phyloP scores from a whole-genome alignment of 108 stramenopile genomes.

The Conticribra guillardii region DNA sequence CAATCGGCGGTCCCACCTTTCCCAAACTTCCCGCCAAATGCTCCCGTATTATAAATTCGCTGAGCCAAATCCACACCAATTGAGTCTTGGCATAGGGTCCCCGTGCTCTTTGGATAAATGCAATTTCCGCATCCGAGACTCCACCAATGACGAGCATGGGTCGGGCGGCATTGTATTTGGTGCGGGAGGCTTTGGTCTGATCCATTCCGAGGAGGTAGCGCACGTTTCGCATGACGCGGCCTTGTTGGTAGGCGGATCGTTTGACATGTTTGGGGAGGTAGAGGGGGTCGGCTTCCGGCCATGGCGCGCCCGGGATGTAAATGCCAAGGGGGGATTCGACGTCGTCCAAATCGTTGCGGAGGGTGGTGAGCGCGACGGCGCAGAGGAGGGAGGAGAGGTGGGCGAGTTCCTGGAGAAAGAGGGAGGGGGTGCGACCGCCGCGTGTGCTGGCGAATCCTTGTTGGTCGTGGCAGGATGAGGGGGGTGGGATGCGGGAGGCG shows the following conservation, averaged over 20 bases:
- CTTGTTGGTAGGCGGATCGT: slow-evolving; percentile 14
- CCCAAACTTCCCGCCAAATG: slow-evolving; percentile 72
- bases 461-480: slow-evolving; percentile 10
- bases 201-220: slow-evolving; percentile 56
- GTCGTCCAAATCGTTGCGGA: slow-evolving; percentile 78
- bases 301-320: slow-evolving; percentile 59
- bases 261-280: slow-evolving; percentile 48
- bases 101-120: slow-evolving; percentile 66
- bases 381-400: slow-evolving; percentile 68
- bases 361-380: slow-evolving; percentile 73
- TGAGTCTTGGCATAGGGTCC: slow-evolving; percentile 75
- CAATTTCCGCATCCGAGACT: slow-evolving; percentile 71
- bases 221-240: slow-evolving; percentile 17
- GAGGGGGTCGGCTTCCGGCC: slow-evolving; percentile 73
- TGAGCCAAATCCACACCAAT: slow-evolving; percentile 74
- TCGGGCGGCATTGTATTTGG: slow-evolving; percentile 62
- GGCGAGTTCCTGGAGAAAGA: slow-evolving; percentile 78
- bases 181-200: slow-evolving; percentile 51
- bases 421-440: slow-evolving; percentile 69
- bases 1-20: slow-evolving; percentile 70
- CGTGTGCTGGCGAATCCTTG: slow-evolving; percentile 63
- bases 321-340: slow-evolving; percentile 59
- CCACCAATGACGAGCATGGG: slow-evolving; percentile 82
- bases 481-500: slow-evolving; percentile 61
- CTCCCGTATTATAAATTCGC: slow-evolving; percentile 77